phyloP scores from a whole-genome alignment of 106 monocot genomes.

The Acorus calamus region DNA sequence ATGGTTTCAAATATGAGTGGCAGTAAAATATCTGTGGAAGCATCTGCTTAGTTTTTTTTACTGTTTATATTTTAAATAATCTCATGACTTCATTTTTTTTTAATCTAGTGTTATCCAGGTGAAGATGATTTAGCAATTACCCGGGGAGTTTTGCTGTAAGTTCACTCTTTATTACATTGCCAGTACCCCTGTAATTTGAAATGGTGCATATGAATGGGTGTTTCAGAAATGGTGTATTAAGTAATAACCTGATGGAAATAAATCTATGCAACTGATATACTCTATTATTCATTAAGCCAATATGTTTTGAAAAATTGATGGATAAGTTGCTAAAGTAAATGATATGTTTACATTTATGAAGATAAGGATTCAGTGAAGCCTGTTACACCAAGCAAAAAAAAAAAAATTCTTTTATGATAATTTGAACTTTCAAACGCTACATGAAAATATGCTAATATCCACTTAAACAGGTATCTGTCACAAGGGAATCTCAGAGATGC shows the following conservation, averaged over 20 bases:
- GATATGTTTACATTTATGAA: not conserved
- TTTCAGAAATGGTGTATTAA: too few relatives aligned
- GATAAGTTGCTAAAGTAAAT: too few relatives aligned
- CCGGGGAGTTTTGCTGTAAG: conserved; percentile 87
- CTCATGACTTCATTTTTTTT: not conserved
- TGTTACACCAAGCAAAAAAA: too few relatives aligned
- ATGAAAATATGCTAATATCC: too few relatives aligned
- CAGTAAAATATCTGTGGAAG: not conserved
- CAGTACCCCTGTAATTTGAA: too few relatives aligned
- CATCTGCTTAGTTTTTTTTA: not conserved
- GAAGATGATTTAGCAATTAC: conserved; percentile 95
- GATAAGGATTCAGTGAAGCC: not conserved
- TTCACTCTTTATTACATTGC: conserved; percentile 6
- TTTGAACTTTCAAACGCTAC: conserved; percentile 3
- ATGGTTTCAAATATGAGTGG: too few relatives aligned
- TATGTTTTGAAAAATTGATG: too few relatives aligned
- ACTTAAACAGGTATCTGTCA: conserved; percentile 65
- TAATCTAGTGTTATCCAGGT: conserved; percentile 79
- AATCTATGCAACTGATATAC: too few relatives aligned
- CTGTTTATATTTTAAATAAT: not conserved
- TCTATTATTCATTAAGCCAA: too few relatives aligned
- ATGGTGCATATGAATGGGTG: too few relatives aligned
- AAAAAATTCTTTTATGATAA: not conserved
- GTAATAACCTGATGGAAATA: too few relatives aligned
- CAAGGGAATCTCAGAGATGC: conserved; percentile 84